A percentile compares a stretch with the other conserved stretches of the same genome.
These are phyloP conservation scores for Populus pruinosa DNA, from an alignment of 345 rosid genomes.

Conservation along the genomic window DNA sequence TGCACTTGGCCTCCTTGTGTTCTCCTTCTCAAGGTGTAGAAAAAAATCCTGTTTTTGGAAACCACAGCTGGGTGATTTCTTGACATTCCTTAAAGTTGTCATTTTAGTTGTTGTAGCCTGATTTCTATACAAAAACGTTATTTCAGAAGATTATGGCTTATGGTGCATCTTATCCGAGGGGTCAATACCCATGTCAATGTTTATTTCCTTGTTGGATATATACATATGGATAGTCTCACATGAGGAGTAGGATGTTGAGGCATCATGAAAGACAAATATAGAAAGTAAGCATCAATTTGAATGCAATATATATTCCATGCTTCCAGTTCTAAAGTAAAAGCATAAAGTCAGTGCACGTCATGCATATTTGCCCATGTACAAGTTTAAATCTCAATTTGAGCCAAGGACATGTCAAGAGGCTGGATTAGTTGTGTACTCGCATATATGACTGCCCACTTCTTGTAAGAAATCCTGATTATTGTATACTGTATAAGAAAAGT, in stretches of 20 bases:
- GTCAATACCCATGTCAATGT: neutral
- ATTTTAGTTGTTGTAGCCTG: neutral
- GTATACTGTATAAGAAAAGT: neutral
- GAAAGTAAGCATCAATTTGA: neutral
- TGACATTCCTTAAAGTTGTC: neutral
- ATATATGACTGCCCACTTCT: neutral
- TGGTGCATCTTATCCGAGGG: neutral
- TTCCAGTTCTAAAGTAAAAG: neutral
- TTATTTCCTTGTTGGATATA: neutral
- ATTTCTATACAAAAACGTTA: neutral
- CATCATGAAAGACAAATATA: neutral
- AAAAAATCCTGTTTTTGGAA: neutral
- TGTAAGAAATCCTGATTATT: neutral
- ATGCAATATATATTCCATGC: neutral
- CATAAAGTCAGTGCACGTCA: neutral
- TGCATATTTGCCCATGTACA: neutral
- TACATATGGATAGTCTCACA: neutral
- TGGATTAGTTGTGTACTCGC: neutral
- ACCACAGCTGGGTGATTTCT: neutral
- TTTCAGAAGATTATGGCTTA: too few relatives aligned
- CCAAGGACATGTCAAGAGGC: neutral
- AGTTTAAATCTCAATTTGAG: neutral
- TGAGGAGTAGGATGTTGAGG: neutral
- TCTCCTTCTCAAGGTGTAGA: neutral
- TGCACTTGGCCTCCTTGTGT: neutral